These are phyloP conservation scores for Ophiostoma australiae DNA, from an alignment of 2,329 filamentous ascomycete species.

Conservation along the genomic window DNA sequence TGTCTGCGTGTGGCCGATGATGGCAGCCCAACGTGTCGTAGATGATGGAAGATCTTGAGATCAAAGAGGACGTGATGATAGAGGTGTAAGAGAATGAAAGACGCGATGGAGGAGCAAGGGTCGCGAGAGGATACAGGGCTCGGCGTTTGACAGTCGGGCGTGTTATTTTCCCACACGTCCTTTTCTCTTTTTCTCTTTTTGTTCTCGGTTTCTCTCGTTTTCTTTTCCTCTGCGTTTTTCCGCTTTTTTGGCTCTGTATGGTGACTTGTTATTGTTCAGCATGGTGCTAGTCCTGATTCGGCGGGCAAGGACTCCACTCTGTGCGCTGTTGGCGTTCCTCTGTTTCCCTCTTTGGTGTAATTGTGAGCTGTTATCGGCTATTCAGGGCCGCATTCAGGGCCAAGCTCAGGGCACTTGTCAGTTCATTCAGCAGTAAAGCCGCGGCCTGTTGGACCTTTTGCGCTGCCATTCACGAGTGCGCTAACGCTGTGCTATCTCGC, in stretches of 20 bases:
- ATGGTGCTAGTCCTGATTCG: slow-evolving; percentile 3
- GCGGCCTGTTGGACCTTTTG: neutral
- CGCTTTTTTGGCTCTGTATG: neutral
- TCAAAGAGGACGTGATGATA: neutral
- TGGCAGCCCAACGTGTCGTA: neutral
- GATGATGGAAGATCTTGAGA: neutral
- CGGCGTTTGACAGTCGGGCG: neutral
- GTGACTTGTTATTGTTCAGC: slow-evolving; percentile 7
- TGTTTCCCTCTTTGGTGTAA: neutral
- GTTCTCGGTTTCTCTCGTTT: neutral
- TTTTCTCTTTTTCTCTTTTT: neutral
- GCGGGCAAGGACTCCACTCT: neutral
- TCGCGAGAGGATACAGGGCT: slow-evolving; percentile 1
- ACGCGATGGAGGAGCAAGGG: slow-evolving; percentile 3
- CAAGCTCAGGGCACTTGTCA: slow-evolving; percentile 7
- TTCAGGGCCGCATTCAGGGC: neutral
- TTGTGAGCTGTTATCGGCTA: slow-evolving; percentile 5
- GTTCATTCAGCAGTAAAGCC: neutral
- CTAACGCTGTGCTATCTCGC: neutral
- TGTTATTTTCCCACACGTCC: neutral
- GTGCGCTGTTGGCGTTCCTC: neutral
- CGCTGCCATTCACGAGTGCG: neutral
- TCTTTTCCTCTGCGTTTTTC: slow-evolving; percentile 1
- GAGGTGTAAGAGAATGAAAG: neutral
- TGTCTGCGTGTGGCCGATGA: neutral